These are phyloP conservation scores for Neocatenulostroma microsporum DNA, from an alignment of 2,329 filamentous ascomycete genomes.

Conservation along the genomic window DNA sequence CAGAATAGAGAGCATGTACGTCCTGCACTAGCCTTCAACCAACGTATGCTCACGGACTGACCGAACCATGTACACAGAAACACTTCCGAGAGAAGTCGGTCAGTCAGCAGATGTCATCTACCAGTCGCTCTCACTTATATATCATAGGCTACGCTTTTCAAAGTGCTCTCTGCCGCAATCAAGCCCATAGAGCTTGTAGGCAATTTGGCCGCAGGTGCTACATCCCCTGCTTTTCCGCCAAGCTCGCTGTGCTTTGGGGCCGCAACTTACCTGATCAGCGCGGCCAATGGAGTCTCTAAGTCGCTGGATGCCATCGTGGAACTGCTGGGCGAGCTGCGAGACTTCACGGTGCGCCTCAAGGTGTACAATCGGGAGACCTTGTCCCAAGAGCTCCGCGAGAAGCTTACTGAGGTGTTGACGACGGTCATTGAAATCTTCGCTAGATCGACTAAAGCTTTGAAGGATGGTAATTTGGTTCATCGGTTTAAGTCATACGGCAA, in stretches of 20 bases:
- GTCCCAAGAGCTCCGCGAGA: constrained; percentile 33
- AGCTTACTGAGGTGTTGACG: constrained; percentile 38
- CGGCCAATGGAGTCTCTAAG: constrained; percentile 39
- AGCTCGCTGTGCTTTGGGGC: constrained; percentile 38
- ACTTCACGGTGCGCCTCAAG: too few relatives aligned
- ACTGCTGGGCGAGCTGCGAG: constrained; percentile 35
- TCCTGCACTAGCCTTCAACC: background rate
- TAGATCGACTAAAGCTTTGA: constrained; percentile 37
- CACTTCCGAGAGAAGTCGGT: constrained; percentile 6
- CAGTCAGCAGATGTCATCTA: background rate
- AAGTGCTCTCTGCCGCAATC: too few relatives aligned
- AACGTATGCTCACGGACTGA: background rate
- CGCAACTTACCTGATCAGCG: constrained; percentile 37
- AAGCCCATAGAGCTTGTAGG: too few relatives aligned
- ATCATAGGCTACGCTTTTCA: too few relatives aligned
- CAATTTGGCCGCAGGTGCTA: constrained; percentile 16
- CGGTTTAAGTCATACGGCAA: constrained; percentile 34
- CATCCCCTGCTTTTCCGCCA: constrained; percentile 34
- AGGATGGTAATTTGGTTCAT: constrained; percentile 30
- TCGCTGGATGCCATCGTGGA: constrained; percentile 42
- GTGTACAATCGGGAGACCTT: constrained; percentile 35
- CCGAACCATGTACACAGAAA: constrained; percentile 2
- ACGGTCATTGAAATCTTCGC: constrained; percentile 42
- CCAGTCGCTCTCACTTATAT: too few relatives aligned
- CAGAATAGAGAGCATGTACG: constrained; percentile 3